Percentiles rank a stretch among this genome's conserved stretches.
Conservation (phyloP, 345 rosid genomes). For the Gossypium raimondii region DNA sequence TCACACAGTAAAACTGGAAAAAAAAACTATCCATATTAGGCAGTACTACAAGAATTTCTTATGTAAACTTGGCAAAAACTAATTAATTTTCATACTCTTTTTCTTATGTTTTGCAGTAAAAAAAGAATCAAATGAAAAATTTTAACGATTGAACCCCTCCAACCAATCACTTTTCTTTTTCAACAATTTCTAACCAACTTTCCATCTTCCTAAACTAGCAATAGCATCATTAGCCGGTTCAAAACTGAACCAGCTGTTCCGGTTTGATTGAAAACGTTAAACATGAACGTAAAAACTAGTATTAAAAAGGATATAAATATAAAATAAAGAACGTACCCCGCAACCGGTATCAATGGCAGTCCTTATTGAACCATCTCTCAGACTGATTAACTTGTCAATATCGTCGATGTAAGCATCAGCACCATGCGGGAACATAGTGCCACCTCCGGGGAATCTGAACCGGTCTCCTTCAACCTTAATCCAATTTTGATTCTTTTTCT, state of each 20-base stretch:
- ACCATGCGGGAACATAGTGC: constrained; percentile 91
- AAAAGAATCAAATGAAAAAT: neutral
- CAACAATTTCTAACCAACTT: constrained; percentile 6
- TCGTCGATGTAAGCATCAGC: constrained; percentile 83
- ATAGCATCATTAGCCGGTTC: constrained; percentile 4
- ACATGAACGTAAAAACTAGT: neutral
- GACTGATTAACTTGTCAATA: constrained; percentile 71
- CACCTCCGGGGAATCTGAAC: constrained; percentile 89
- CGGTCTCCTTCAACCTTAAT: constrained; percentile 57
- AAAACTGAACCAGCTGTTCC: neutral
- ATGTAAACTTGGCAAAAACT: too few species aligned
- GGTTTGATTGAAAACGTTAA: constrained; percentile 1
- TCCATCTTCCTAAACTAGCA: neutral
- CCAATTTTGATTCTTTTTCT: constrained; percentile 93
- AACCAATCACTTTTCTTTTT: neutral
- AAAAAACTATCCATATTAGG: too few species aligned
- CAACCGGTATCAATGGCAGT: constrained; percentile 97
- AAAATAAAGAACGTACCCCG: constrained; percentile 57
- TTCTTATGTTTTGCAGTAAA: too few species aligned
- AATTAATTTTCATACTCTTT: too few species aligned
- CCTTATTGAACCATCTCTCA: constrained; percentile 72
- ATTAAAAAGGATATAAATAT: neutral
- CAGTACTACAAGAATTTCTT: too few species aligned
- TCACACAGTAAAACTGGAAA: neutral
- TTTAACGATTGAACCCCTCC: neutral